Evolutionary conservation across 2,329 filamentous ascomycete species (phyloP).

Genomic region (Lojkania enalia): DNA sequence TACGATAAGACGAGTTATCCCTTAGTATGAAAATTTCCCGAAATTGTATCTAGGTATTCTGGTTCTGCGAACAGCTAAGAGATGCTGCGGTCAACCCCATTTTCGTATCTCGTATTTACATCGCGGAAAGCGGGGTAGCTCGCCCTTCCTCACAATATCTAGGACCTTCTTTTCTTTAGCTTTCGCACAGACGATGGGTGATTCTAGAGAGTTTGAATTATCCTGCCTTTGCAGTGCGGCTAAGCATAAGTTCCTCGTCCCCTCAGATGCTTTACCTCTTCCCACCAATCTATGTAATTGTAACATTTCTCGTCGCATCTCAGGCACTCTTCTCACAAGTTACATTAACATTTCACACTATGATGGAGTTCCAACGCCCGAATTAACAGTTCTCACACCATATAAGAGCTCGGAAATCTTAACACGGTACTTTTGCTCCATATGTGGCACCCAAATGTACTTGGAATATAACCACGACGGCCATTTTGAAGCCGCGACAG

Average conservation of each 20-base stretch:
- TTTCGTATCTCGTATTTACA: too few relatives aligned
- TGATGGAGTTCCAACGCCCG: constrained; percentile 17
- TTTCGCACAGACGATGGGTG: too few relatives aligned
- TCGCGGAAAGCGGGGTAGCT: too few relatives aligned
- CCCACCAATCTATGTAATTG: constrained; percentile 54
- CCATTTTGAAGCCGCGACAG: constrained; percentile 47
- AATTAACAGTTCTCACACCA: constrained; percentile 28
- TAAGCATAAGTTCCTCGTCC: constrained; percentile 43
- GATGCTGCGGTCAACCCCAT: too few relatives aligned
- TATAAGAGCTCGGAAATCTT: constrained; percentile 46
- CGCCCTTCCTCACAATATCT: too few relatives aligned
- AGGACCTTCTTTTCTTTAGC: too few relatives aligned
- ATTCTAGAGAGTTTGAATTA: neutral
- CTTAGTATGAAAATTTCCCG: too few relatives aligned
- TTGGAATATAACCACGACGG: constrained; percentile 35
- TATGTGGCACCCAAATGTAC: constrained; percentile 53
- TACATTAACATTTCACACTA: constrained; percentile 43
- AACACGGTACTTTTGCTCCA: constrained; percentile 48
- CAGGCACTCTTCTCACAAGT: constrained; percentile 50
- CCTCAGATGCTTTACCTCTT: constrained; percentile 46
- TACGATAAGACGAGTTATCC: too few relatives aligned
- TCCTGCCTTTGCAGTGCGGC: constrained; percentile 50
- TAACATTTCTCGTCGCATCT: constrained; percentile 53
- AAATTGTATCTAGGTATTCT: too few relatives aligned
- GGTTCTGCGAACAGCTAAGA: too few relatives aligned